Evolutionary conservation across 2,329 filamentous ascomycete genomes (phyloP), one percentile per base, ranked within the genome.

Genomic region (Amesomyces nigricolor): DNA sequence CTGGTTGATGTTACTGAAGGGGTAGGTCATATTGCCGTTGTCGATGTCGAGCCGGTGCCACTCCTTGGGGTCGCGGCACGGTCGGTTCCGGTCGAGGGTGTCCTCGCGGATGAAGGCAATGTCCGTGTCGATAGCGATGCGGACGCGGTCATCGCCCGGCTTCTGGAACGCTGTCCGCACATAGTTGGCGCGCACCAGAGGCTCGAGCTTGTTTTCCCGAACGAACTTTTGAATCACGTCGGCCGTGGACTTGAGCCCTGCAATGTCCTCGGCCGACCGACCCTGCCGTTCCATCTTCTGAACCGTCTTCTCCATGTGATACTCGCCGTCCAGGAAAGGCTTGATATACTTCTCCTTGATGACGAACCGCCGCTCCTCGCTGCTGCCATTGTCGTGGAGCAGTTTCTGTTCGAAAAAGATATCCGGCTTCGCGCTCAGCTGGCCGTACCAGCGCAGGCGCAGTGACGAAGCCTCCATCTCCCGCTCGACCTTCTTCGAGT

Each of bases 41-140:
- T 99, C 94, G 64, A 99, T 91, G 65, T 99, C 94, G 19, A 79
- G 78, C 51, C 94, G 85, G 70, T 97, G 94, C 94, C 94, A 99
- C 62, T 91, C 83, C 10, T 86, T 80, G 0, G 90, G 88, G 61
- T 95, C 87, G 61, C 94, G 87, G 72, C 91, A 96, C 0, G 92
- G 91, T n/a, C 91, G 81, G 61, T 89, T 85, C 30, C 75, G 68
- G 67, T 97, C 92, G 48, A 99, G 78, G 2, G 87, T 81, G 64
- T 87, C 84, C 67, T 87, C 84, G 48, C 84, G 80, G 66, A 99
- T 95, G 64, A 97, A 87, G 22, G 90, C 91, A 32, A 99, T 78
- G 63, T 95, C 85, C 0, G 91, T 96, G 69, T 99, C 94, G 57
- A 99, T 88, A 5, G 91, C 91, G 64, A 99, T 89, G 53, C 94